Evolutionary conservation across 306 rosid genomes (phyloP).

Genomic region (Prunus campanulata): DNA sequence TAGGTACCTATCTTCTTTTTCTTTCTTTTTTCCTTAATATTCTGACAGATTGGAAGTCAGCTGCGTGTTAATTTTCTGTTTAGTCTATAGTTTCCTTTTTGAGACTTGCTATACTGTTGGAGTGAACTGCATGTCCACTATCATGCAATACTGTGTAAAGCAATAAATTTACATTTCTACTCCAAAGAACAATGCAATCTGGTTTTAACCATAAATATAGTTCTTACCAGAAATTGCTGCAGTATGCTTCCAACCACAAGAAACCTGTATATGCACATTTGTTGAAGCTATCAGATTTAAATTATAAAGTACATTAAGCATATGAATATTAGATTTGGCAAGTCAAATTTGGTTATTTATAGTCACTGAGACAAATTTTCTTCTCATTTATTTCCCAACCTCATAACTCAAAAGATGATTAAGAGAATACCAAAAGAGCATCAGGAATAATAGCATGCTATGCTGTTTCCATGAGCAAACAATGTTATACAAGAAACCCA

Average conservation of each 20-base stretch:
- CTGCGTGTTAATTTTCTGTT: too few species aligned
- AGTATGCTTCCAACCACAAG: conserved; percentile 99
- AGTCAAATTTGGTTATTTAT: background rate
- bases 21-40: too few species aligned
- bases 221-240: conserved; percentile 79
- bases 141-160: background rate
- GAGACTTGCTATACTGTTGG: too few species aligned
- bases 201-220: background rate
- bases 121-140: background rate
- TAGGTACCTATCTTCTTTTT: too few species aligned
- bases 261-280: conserved; percentile 45
- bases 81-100: too few species aligned
- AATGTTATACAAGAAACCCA: background rate
- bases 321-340: background rate
- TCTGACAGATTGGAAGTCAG: too few species aligned
- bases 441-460: background rate
- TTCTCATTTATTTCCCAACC: background rate
- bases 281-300: conserved; percentile 5
- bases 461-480: conserved; percentile 7
- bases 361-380: background rate
- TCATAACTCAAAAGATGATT: conserved; percentile 7
- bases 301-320: background rate
- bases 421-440: background rate
- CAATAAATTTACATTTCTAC: background rate
- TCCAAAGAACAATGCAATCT: background rate